These are phyloP conservation scores for apple (Malus domestica) DNA, from an alignment of 306 rosid species.

Conservation along the genomic window ASM211411v1 NC_041803.1:36173501-36174000, in stretches of 20 bases:
- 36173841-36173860: conserved; percentile 41
- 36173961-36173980: neutral
- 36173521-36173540: too few relatives aligned
- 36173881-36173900: conserved; percentile 14
- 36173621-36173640: neutral
- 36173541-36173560: too few relatives aligned
- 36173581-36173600: too few relatives aligned
- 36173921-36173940: conserved; percentile 40
- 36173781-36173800: conserved; percentile 38
- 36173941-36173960: neutral
- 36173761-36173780: neutral
- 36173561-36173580: too few relatives aligned
- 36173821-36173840: conserved; percentile 22
- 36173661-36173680: neutral
- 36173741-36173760: too few relatives aligned
- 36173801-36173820: conserved; percentile 25
- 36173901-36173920: neutral
- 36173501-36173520: too few relatives aligned
- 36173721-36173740: conserved; percentile 35
- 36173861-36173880: conserved; percentile 38
- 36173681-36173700: conserved; percentile 13
- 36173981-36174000: neutral
- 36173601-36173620: too few relatives aligned
- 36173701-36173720: conserved; percentile 31
- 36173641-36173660: neutral